phyloP scores from a whole-genome alignment of 495 filamentous ascomycete genomes.

The Lepraria neglecta region DNA sequence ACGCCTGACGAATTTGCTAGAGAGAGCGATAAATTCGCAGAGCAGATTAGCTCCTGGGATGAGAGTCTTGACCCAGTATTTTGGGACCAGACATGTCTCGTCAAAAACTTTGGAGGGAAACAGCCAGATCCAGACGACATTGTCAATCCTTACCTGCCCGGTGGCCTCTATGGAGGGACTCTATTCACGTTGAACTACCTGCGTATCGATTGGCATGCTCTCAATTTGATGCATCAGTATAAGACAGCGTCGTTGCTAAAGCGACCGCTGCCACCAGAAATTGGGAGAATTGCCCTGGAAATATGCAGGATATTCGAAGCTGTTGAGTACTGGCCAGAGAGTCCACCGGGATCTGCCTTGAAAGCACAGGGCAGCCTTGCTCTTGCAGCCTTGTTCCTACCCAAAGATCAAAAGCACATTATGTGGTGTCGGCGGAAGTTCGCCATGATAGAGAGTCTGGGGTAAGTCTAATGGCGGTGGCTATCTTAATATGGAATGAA shows the following conservation, averaged over 20 bases:
- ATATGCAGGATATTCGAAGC: conserved; percentile 73
- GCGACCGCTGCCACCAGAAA: conserved; percentile 45
- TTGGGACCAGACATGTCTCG: conserved; percentile 49
- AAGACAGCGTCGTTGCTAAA: conserved; percentile 53
- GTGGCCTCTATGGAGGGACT: conserved; percentile 58
- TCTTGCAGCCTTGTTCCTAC: conserved; percentile 71
- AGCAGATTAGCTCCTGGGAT: conserved; percentile 51
- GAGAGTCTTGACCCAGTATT: conserved; percentile 52
- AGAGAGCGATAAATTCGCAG: conserved; percentile 53
- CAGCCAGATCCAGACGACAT: conserved; percentile 55
- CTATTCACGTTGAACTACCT: conserved; percentile 68
- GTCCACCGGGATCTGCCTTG: conserved; percentile 61
- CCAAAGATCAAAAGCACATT: conserved; percentile 61
- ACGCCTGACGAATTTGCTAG: conserved; percentile 56
- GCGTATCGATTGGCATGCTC: conserved; percentile 69
- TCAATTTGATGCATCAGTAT: conserved; percentile 73
- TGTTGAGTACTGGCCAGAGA: conserved; percentile 64
- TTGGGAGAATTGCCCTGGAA: conserved; percentile 57
- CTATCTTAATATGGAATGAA: too few species aligned
- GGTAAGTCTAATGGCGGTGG: conserved; percentile 51
- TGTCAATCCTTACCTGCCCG: conserved; percentile 63
- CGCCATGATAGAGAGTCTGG: conserved; percentile 68
- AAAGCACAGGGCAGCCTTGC: conserved; percentile 70
- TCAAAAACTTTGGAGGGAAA: conserved; percentile 51
- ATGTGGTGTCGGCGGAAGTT: conserved; percentile 81